Conservation (phyloP, 768 basidiomycete species). For the Royoungia palumana region DNA sequence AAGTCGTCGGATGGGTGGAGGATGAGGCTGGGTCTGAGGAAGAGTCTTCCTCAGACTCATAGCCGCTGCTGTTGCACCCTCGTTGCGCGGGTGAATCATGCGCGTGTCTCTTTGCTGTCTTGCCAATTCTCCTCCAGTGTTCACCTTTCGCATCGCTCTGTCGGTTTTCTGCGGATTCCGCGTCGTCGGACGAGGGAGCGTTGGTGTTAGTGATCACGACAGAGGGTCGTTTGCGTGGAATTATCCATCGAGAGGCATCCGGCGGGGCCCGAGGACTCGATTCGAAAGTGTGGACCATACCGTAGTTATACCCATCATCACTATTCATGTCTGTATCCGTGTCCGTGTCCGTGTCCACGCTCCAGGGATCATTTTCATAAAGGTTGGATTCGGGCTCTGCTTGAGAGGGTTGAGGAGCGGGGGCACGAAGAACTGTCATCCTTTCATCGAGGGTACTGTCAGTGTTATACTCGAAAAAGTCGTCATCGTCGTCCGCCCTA, state of each 20-base stretch:
- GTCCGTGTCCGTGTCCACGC: constrained; percentile 10
- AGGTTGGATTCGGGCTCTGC: constrained; percentile 5
- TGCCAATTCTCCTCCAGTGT: constrained; percentile 1
- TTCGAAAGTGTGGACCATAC: neutral
- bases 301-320: constrained; percentile 16
- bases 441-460: constrained; percentile 17
- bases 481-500: constrained; percentile 12
- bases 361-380: constrained; percentile 8
- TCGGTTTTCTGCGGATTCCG: constrained; percentile 18
- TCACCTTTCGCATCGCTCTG: constrained; percentile 7
- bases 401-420: neutral
- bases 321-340: constrained; percentile 14
- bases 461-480: constrained; percentile 18
- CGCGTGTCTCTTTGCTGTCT: constrained; percentile 11
- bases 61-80: neutral
- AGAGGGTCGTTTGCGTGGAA: constrained; percentile 23
- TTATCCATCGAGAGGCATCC: constrained; percentile 14
- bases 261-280: constrained; percentile 5
- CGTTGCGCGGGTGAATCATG: constrained; percentile 10
- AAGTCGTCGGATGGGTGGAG: neutral
- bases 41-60: neutral
- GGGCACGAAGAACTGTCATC: neutral
- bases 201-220: neutral
- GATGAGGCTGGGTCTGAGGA: neutral
- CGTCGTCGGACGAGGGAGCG: constrained; percentile 5